Evolutionary conservation across 108 stramenopile species (phyloP), one percentile per base, ranked within the genome.

Genomic region (Epipyxis sp.): DNA sequence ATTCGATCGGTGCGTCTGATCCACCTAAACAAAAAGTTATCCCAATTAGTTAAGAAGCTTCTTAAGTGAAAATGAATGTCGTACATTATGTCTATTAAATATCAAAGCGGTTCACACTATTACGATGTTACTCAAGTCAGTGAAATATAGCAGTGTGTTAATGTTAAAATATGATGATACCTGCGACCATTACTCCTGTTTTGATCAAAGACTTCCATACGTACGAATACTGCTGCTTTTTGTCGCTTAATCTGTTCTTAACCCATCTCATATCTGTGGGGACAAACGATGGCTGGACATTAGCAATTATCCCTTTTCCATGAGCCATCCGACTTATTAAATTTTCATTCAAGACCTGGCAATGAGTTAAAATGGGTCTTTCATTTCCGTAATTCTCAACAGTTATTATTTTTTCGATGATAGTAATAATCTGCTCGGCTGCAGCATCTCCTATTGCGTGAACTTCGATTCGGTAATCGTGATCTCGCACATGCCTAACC

Each of bases 401-500:
- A 13, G 6, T 20, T 13, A 50, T 20, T 13, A 50, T 20, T 27
- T 42, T 50, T 39, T 80, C 40, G 29, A 86, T 82, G 1, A 84
- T 84, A 30, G 84, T 80, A 30, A 86, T 57, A 20, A 84, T 81
- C 0, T 59, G 1, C 25, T 30, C 76, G 34, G 82, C n/a, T 72
- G 85, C 85, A 25, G 82, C 39, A 80, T 86, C 84, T 1, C 85
- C 85, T 34, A 86, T 86, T 37, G 84, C 84, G 43, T 86, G 85
- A 10, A 86, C 69, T 45, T 86, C 85, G 6, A 86, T 59, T 43
- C 80, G 84, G 69, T 78, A 83, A 0, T 78, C 83, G 3, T 37
- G 40, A 32, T 79, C 69, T 30, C 42, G 41, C 25, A 82, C 79
- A 29, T 81, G 69, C 2, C 16, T 42, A 27, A 84, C 61, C 82